Conservation (phyloP, 1,139 yeast genomes). For the Candida gigantensis region DNA sequence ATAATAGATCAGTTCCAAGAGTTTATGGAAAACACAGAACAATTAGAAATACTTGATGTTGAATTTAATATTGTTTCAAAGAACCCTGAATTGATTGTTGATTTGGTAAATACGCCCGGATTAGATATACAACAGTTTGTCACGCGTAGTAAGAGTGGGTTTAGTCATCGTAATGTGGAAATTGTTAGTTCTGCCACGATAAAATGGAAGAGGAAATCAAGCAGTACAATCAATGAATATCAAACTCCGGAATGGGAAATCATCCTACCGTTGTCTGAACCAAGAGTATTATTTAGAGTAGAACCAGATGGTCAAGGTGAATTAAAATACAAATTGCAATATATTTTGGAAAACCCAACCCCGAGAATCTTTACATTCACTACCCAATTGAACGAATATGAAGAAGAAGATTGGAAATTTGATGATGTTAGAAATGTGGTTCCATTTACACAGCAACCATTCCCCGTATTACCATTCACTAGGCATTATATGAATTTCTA, state of each 20-base stretch:
- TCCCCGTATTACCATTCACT: slow-evolving; percentile 66
- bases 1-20: slow-evolving; percentile 15
- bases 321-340: slow-evolving; percentile 35
- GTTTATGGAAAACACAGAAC: slow-evolving; percentile 10
- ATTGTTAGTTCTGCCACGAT: slow-evolving; percentile 28
- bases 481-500: slow-evolving; percentile 44
- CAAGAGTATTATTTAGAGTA: slow-evolving; percentile 56
- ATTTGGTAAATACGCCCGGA: slow-evolving; percentile 15
- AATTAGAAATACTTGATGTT: slow-evolving; percentile 24
- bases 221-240: slow-evolving; percentile 24
- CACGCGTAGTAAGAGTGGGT: slow-evolving; percentile 43
- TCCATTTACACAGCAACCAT: slow-evolving; percentile 30
- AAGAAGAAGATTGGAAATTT: slow-evolving; percentile 29
- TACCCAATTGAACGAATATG: slow-evolving; percentile 35
- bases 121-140: slow-evolving; percentile 25
- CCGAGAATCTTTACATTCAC: slow-evolving; percentile 66
- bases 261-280: slow-evolving; percentile 65
- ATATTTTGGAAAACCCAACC: slow-evolving; percentile 74
- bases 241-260: slow-evolving; percentile 46
- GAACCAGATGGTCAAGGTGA: slow-evolving; percentile 17
- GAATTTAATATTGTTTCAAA: slow-evolving; percentile 27
- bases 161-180: slow-evolving; percentile 41
- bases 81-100: slow-evolving; percentile 33
- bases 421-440: slow-evolving; percentile 26
- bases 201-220: slow-evolving; percentile 34